Evolutionary conservation across 106 monocot species (phyloP).

Genomic region (Narthecium ossifragum): DNA sequence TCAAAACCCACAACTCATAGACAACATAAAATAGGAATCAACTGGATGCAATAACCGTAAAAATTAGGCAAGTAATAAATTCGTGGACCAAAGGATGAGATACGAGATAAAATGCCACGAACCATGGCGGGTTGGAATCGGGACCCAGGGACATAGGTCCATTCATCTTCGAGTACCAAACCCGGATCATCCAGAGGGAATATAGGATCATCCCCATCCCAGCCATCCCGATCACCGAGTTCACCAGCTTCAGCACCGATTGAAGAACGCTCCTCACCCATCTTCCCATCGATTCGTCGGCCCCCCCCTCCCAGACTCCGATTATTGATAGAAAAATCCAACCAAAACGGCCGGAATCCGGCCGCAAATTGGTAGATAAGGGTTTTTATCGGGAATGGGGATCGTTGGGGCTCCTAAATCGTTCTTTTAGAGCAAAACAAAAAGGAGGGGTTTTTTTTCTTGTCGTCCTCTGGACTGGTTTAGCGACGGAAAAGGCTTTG

Average conservation of each 20-base stretch:
- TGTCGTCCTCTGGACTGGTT: no score
- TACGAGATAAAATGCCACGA: not conserved
- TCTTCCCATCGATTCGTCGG: slow-evolving; percentile 21
- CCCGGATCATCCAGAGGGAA: slow-evolving; percentile 42
- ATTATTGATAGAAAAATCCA: not conserved
- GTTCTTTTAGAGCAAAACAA: no score
- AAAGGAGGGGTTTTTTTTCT: no score
- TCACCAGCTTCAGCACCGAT: slow-evolving; percentile 36
- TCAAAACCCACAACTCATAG: not conserved
- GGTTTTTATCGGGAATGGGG: no score
- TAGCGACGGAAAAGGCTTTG: no score
- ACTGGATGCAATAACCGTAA: not conserved
- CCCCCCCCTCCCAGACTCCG: no score
- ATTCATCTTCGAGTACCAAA: slow-evolving; percentile 18
- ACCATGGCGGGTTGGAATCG: slow-evolving; percentile 15
- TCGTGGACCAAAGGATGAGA: not conserved
- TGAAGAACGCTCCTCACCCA: slow-evolving; percentile 22
- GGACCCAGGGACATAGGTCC: not conserved
- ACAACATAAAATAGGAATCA: not conserved
- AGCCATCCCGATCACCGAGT: slow-evolving; percentile 30
- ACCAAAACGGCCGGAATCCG: not conserved
- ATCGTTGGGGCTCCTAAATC: no score
- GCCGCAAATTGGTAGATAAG: no score
- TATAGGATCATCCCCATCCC: slow-evolving; percentile 40
- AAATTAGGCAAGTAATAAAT: not conserved